Evolutionary conservation across 129 eudicot genomes (phyloP).

Genomic region (carrot (Daucus carota)): DH1_v3.0 NC_030383.2:48001501-48002000

Average conservation of each 20-base stretch:
- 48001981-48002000: not conserved
- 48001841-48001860: conserved; percentile 98
- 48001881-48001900: too few species aligned
- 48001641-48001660: not conserved
- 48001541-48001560: conserved; percentile 20
- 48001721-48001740: not conserved
- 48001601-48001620: too few species aligned
- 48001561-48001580: too few species aligned
- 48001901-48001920: too few species aligned
- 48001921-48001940: too few species aligned
- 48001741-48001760: conserved; percentile 73
- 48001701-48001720: not conserved
- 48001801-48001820: conserved; percentile 85
- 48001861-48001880: not conserved
- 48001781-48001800: conserved; percentile 96
- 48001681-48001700: not conserved
- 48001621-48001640: not conserved
- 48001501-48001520: conserved; percentile 17
- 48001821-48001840: conserved; percentile 92
- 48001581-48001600: too few species aligned
- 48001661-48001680: not conserved
- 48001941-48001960: not conserved
- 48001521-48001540: conserved; percentile 25
- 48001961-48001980: not conserved
- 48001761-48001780: conserved; percentile 94